phyloP scores from a whole-genome alignment of 371 early-diverging fungal genomes.

The Parasitella parasitica region DNA sequence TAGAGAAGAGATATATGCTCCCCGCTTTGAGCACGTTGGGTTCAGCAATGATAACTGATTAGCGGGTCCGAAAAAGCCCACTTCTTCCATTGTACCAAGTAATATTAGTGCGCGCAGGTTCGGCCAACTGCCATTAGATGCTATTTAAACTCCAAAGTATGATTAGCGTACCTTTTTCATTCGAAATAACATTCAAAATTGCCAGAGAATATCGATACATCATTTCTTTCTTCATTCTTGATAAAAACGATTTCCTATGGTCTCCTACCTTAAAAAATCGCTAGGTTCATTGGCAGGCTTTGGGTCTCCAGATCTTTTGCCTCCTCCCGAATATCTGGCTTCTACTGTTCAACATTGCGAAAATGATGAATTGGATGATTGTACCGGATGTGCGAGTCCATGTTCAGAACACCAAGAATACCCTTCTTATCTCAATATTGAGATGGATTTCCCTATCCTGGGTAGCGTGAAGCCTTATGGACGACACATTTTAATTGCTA shows the following conservation, averaged over 20 bases:
- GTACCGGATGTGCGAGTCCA: constrained; percentile 43
- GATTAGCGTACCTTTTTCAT: background rate
- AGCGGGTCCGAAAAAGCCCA: constrained; percentile 1
- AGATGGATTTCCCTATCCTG: constrained; percentile 46
- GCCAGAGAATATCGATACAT: no score
- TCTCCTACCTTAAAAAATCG: constrained; percentile 18
- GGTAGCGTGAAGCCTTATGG: constrained; percentile 66
- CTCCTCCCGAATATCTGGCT: constrained; percentile 18
- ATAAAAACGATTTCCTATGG: background rate
- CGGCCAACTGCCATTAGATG: no score
- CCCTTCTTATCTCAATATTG: constrained; percentile 67
- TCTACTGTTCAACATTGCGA: background rate
- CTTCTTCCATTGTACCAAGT: no score
- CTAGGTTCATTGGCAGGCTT: constrained; percentile 10
- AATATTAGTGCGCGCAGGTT: background rate
- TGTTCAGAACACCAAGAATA: constrained; percentile 56
- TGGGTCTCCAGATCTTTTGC: constrained; percentile 11
- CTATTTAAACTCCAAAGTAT: no score
- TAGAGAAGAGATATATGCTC: background rate
- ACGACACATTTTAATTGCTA: constrained; percentile 64
- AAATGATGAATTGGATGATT: constrained; percentile 23
- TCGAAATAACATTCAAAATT: no score
- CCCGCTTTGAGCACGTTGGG: background rate
- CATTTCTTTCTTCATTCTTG: background rate
- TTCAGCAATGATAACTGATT: background rate